Evolutionary conservation across 164 flowering plant species (phyloP), one percentile per base, ranked within the genome.

Genomic region (Berberis vulgaris): DNA sequence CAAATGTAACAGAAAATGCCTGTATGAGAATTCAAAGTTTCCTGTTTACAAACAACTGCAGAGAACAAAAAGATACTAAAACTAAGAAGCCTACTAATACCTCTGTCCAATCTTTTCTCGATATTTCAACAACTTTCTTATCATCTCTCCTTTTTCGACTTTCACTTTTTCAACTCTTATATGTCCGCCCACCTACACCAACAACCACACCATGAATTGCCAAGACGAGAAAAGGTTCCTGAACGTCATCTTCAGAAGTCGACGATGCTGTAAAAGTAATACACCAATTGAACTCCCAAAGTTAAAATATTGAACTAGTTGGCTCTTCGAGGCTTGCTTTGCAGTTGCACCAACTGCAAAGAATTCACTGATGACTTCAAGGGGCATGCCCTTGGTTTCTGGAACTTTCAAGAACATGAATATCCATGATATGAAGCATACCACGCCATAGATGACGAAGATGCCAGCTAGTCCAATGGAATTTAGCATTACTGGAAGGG

Each of bases 311-410:
- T 11, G 8, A 6, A 10, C 2, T 64, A 67, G 73, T 9, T 82
- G 70, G 45, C 45, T 61, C 72, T 78, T 80, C 46, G 73, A 73
- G 61, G 79, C 77, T 71, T 85, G 89, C 72, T 70, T 89, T 39
- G 26, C 26, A 26, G 26, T 26, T 26, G 93, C 88, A 43, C 97
- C 98, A 43, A 94, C 86, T 0, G 97, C 72, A 65, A 94, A 94
- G 91, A 91, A 94, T 73, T 91, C 98, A 0, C 86, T 74, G 41
- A 93, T 93, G 13, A 93, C 97, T 66, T 93, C 98, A 6, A 93
- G 82, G 13, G 98, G 98, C 97, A 94, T 94, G 50, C 97, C 97
- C 70, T 94, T 91, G 6, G 98, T 94, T 75, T 94, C 98, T 0
- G 98, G 98, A 46, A 94, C 91, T 76, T 88, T 94, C 65, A 88